A percentile compares a stretch with the other conserved stretches of the same genome.
These are phyloP conservation scores for Trichophaea hybrida DNA, from an alignment of 2,329 filamentous ascomycete species.

Conservation along the genomic window DNA sequence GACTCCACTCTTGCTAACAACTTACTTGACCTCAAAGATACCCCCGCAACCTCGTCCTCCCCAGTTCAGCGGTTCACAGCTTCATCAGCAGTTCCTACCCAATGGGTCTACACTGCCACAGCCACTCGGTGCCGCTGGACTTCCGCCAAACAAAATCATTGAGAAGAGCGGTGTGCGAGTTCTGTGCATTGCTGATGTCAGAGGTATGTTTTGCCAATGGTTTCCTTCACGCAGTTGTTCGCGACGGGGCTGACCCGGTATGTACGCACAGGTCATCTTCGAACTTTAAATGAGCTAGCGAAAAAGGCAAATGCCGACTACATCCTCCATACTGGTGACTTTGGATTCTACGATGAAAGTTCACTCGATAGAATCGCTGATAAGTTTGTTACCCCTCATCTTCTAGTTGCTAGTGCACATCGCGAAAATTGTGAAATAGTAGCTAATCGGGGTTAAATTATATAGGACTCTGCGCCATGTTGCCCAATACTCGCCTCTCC, in stretches of 20 bases:
- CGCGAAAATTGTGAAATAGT: not conserved
- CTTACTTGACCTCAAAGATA: constrained; percentile 2
- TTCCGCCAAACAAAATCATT: constrained; percentile 21
- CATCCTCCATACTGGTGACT: constrained; percentile 97
- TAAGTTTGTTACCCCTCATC: constrained; percentile 50
- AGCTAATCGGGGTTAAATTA: not conserved
- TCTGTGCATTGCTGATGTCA: constrained; percentile 57
- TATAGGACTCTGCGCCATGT: constrained; percentile 75
- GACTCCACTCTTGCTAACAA: not conserved
- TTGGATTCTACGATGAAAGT: constrained; percentile 95
- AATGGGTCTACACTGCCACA: constrained; percentile 20
- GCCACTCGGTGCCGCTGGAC: constrained; percentile 12
- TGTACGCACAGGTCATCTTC: constrained; percentile 59
- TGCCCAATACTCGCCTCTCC: constrained; percentile 91
- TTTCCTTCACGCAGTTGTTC: constrained; percentile 6
- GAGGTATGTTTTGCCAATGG: constrained; percentile 39
- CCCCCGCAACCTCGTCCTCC: constrained; percentile 5
- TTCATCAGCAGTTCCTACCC: constrained; percentile 19
- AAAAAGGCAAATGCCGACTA: constrained; percentile 90
- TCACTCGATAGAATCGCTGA: constrained; percentile 95
- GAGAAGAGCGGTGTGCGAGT: constrained; percentile 37
- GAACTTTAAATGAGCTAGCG: constrained; percentile 89
- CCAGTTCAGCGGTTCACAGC: constrained; percentile 18
- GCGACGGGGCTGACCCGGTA: not conserved
- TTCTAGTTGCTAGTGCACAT: not conserved